A percentile compares a stretch with the other conserved stretches of the same genome.
phyloP scores from a whole-genome alignment of 164 flowering plant genomes.

The Stephania yunnanensis region DNA sequence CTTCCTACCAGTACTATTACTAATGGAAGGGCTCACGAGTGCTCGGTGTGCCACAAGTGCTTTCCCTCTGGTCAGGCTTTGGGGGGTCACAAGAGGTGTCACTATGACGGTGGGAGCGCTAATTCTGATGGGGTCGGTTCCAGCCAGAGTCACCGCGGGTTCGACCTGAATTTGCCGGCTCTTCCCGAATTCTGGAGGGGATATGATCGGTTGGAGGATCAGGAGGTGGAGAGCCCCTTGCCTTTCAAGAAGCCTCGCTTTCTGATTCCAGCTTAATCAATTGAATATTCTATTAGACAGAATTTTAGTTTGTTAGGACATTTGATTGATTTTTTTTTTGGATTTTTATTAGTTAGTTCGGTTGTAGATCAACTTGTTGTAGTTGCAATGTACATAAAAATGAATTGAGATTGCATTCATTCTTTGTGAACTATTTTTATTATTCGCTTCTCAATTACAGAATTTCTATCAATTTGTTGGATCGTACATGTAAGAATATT shows the following conservation, averaged over 20 bases:
- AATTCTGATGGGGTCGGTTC: constrained; percentile 12
- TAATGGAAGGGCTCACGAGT: constrained; percentile 36
- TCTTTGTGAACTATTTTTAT: neutral
- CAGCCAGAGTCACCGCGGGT: constrained; percentile 31
- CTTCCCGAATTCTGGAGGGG: constrained; percentile 5
- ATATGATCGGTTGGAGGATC: neutral
- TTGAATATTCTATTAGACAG: neutral
- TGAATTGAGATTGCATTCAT: neutral
- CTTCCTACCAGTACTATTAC: neutral
- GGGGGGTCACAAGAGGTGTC: constrained; percentile 65
- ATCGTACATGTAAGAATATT: neutral
- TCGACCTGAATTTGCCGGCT: constrained; percentile 26
- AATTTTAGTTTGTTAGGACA: neutral
- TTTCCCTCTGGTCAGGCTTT: constrained; percentile 62
- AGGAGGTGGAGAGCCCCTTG: constrained; percentile 10
- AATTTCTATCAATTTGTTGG: neutral
- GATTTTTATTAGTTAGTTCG: neutral
- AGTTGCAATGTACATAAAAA: neutral
- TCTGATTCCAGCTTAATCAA: neutral
- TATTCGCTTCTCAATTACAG: no score
- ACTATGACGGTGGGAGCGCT: constrained; percentile 44
- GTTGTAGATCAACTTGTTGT: neutral
- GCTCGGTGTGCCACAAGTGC: constrained; percentile 46
- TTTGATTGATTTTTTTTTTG: neutral
- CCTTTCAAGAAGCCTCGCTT: constrained; percentile 9